These are phyloP conservation scores for Penicillium carneum DNA, from an alignment of 2,329 filamentous ascomycete genomes.

Conservation along the genomic window DNA sequence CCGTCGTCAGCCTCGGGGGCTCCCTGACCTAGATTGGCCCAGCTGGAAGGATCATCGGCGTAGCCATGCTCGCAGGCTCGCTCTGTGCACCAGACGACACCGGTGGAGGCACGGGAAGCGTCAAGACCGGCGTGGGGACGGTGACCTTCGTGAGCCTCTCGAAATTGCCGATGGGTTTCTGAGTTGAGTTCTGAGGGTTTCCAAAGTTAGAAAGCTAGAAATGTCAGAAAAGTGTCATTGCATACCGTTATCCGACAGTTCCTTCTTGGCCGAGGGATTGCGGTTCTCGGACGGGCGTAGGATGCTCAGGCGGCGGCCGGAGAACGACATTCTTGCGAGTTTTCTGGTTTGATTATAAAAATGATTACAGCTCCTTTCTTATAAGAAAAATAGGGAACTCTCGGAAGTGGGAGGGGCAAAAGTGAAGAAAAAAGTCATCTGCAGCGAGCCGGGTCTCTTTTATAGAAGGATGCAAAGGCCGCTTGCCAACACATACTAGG, in stretches of 20 bases:
- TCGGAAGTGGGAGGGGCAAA: not conserved
- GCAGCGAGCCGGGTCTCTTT: not conserved
- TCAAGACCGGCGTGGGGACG: slow-evolving; percentile 90
- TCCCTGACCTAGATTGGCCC: slow-evolving; percentile 94
- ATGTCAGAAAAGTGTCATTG: not conserved
- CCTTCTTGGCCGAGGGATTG: slow-evolving; percentile 54
- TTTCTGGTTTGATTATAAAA: not conserved
- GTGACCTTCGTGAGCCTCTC: slow-evolving; percentile 87
- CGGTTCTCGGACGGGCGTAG: slow-evolving; percentile 47
- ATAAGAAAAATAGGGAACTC: not conserved
- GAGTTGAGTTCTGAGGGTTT: slow-evolving; percentile 73
- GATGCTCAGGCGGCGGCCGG: slow-evolving; percentile 55
- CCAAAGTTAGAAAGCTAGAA: slow-evolving; percentile 4
- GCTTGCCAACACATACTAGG: slow-evolving; percentile 21
- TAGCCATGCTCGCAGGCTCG: slow-evolving; percentile 89
- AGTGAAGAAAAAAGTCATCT: not conserved
- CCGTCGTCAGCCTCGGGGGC: slow-evolving; percentile 93
- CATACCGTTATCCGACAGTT: slow-evolving; percentile 56
- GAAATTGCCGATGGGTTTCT: slow-evolving; percentile 86
- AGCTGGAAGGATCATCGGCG: slow-evolving; percentile 77
- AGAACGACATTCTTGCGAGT: slow-evolving; percentile 53
- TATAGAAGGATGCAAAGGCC: slow-evolving; percentile 4
- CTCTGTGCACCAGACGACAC: slow-evolving; percentile 79
- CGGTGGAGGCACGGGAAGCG: slow-evolving; percentile 84
- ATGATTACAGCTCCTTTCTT: not conserved